Evolutionary conservation across 192 early-diverging fungal genomes (phyloP), one percentile per base, ranked within the genome.

Genomic region (Spinellus fusiger): DNA sequence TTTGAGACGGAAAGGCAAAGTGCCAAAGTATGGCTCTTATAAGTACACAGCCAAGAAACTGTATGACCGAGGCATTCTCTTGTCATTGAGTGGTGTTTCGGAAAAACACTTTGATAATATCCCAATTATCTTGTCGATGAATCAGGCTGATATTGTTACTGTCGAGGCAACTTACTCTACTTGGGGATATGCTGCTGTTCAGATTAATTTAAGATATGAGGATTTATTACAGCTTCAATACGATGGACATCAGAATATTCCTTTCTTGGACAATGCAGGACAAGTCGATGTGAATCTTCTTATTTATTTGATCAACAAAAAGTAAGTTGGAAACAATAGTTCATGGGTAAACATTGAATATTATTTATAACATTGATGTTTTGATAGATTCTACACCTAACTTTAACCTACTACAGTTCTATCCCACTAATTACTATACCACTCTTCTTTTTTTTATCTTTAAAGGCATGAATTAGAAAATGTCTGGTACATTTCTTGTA

Each of bases 271-370:
- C 65, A 87, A 86, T 49, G 84, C 86, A 48, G 91, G 84, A 26
- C 92, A 93, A 60, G 91, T 97, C 40, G 98, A 99, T 73, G 84
- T 98, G 32, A 98, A 99, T 67, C 68, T 99, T 64, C 78, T 99
- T 52, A 87, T 97, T 46, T 97, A 87, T 66, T 74, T 99, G 27
- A 87, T 99, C 70, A 99, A 99, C 84, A 97, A 96, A 72, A 96
- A 98, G 87, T 99, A 67, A 73, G 71, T 61, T 27, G 1, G 46
- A 37, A 44, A 33, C 15, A 10, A 29, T 22, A 31, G 12, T 48
- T 48, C 48, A 44, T 5, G 20, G 37, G 34, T 64, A 44, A 40
- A 46, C 49, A 33, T 10, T 5, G 18, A 62, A 18, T 9, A n/a
- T 51, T 50, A 38, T 47, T 12, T 37, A 37, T 37, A n/a, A n/a